phyloP scores from a whole-genome alignment of 352 stramenopile species.

The Globisporangium polare region DNA sequence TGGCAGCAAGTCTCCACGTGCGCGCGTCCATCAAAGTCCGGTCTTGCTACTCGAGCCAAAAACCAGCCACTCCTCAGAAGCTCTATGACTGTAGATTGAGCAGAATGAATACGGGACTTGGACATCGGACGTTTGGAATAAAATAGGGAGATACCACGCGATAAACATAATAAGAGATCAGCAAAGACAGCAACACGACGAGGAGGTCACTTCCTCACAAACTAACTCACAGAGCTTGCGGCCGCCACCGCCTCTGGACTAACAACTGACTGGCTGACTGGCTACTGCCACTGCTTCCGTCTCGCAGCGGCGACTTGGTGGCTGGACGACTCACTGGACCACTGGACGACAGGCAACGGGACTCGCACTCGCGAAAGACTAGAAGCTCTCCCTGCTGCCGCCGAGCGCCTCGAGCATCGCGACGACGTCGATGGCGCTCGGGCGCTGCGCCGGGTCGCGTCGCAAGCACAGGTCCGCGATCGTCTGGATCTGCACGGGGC shows the following conservation, averaged over 20 bases:
- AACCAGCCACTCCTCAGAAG: too few species aligned
- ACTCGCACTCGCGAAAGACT: not conserved
- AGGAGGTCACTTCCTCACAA: not conserved
- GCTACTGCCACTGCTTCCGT: not conserved
- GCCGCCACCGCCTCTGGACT: not conserved
- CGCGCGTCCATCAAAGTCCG: too few species aligned
- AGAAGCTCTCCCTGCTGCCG: slow-evolving; percentile 7
- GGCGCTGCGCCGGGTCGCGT: slow-evolving; percentile 9
- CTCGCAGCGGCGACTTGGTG: not conserved
- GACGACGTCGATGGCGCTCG: slow-evolving; percentile 15
- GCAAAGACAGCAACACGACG: not conserved
- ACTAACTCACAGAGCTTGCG: too few species aligned
- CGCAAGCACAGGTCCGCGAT: slow-evolving; percentile 12
- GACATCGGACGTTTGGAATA: too few species aligned
- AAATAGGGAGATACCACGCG: not conserved
- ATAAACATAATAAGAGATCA: not conserved
- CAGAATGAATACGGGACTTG: too few species aligned
- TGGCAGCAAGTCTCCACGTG: not conserved
- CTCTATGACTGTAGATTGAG: too few species aligned
- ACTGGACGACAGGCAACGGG: not conserved
- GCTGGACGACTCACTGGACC: not conserved
- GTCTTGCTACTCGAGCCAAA: too few species aligned
- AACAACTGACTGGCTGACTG: not conserved
- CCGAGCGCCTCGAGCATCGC: slow-evolving; percentile 11
- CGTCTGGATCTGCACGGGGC: slow-evolving; percentile 4